Percentiles rank a stretch among this genome's conserved stretches.
Conservation (phyloP, 2,329 filamentous ascomycete species). For the Chrysoporthe austroafricana region DNA sequence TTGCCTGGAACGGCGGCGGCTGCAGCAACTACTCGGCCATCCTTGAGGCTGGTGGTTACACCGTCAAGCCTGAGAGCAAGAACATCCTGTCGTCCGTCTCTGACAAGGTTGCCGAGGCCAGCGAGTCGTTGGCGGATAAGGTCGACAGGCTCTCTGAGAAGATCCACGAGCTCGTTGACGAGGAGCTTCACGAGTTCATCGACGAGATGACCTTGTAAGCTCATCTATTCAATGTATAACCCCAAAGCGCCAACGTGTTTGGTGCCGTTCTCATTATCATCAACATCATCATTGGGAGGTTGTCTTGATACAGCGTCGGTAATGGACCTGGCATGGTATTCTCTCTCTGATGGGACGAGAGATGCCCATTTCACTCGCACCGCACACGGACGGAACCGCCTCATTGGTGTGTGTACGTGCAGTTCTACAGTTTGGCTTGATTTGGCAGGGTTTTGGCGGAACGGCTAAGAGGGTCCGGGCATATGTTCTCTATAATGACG, state of each 20-base stretch:
- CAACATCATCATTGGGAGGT: not conserved
- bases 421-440: slow-evolving; percentile 13
- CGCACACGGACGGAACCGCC: slow-evolving; percentile 14
- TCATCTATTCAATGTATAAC: not conserved
- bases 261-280: not conserved
- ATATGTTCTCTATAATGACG: slow-evolving; percentile 17
- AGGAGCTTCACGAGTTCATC: slow-evolving; percentile 64
- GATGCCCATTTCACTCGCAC: slow-evolving; percentile 10
- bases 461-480: slow-evolving; percentile 7
- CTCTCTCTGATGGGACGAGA: not conserved
- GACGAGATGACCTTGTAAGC: slow-evolving; percentile 51
- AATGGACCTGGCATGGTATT: slow-evolving; percentile 12
- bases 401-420: slow-evolving; percentile 6
- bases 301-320: slow-evolving; percentile 6
- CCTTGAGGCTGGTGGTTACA: slow-evolving; percentile 73
- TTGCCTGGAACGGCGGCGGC: slow-evolving; percentile 98
- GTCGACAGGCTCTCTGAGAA: slow-evolving; percentile 66
- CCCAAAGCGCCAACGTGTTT: slow-evolving; percentile 4
- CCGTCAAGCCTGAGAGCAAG: slow-evolving; percentile 48
- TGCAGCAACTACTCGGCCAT: slow-evolving; percentile 89
- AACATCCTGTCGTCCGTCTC: slow-evolving; percentile 55
- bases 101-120: slow-evolving; percentile 58
- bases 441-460: not conserved
- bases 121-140: slow-evolving; percentile 57
- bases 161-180: slow-evolving; percentile 64